Percentiles rank a stretch among this genome's conserved stretches.
Evolutionary conservation across 129 eudicot species (phyloP).

Genomic region (Rutidosis leptorrhynchoides): DNA sequence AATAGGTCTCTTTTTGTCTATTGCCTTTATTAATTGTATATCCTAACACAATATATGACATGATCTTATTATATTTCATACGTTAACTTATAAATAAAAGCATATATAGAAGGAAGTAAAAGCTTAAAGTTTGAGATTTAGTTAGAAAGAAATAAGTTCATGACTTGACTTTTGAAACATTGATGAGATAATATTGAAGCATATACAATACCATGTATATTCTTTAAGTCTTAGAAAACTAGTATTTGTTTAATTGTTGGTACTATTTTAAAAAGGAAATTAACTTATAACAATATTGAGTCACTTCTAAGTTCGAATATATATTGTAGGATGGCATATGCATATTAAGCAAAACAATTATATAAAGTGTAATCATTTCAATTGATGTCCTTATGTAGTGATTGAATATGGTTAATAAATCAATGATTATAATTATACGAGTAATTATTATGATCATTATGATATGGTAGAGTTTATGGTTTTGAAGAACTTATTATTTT

Average conservation of each 20-base stretch:
- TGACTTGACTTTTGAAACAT: constrained; percentile 18
- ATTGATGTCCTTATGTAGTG: not conserved
- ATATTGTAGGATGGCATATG: not conserved
- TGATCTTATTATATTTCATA: not conserved
- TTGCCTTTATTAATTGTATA: not conserved
- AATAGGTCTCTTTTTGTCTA: constrained; percentile 10
- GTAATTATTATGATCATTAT: no score
- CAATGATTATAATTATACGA: no score
- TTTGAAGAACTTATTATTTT: no score
- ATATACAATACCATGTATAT: constrained; percentile 3
- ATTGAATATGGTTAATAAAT: not conserved
- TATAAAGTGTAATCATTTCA: not conserved
- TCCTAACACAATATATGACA: not conserved
- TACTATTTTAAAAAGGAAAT: not conserved
- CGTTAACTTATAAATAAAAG: not conserved
- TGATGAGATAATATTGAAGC: constrained; percentile 9
- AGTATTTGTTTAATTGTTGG: no score
- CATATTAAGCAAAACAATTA: not conserved
- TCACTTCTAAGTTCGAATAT: not conserved
- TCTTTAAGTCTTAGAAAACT: constrained; percentile 10
- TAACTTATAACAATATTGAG: not conserved
- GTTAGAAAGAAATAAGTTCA: constrained; percentile 1
- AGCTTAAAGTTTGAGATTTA: not conserved
- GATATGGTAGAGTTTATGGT: no score
- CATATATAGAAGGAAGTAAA: not conserved